Evolutionary conservation across 2,329 filamentous ascomycete species (phyloP).

Genomic region (Epichloe sibirici): DNA sequence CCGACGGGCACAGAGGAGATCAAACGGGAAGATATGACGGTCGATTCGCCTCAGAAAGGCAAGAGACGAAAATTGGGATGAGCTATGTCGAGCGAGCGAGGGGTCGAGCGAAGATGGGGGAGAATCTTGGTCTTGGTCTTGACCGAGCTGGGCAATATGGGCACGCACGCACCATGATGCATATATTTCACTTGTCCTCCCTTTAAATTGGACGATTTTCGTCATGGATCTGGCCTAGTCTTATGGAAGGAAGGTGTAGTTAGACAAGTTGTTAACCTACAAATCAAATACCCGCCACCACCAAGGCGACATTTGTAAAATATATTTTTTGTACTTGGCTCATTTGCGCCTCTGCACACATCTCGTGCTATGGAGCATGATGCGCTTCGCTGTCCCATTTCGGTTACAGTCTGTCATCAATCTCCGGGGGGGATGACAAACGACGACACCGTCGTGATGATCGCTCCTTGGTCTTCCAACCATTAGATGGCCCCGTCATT

Average conservation of each 20-base stretch:
- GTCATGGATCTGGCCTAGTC: not conserved
- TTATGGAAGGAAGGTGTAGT: not conserved
- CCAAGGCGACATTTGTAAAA: not conserved
- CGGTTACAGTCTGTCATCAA: too few relatives aligned
- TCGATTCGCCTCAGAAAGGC: conserved; percentile 14
- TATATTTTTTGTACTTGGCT: not conserved
- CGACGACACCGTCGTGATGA: too few relatives aligned
- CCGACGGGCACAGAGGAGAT: conserved; percentile 40
- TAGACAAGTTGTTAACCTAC: not conserved
- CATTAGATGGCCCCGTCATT: too few relatives aligned
- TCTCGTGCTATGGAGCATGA: not conserved
- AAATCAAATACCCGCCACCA: not conserved
- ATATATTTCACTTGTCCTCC: too few relatives aligned
- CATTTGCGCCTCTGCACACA: not conserved
- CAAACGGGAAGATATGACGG: conserved; percentile 26
- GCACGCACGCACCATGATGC: too few relatives aligned
- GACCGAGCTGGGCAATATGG: too few relatives aligned
- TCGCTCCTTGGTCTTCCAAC: too few relatives aligned
- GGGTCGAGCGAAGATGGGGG: too few relatives aligned
- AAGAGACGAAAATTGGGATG: conserved; percentile 28
- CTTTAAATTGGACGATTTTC: not conserved
- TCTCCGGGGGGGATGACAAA: too few relatives aligned
- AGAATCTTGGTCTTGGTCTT: not conserved
- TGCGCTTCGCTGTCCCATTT: too few relatives aligned
- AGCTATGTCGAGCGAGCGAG: not conserved